Conservation (phyloP, 2,329 filamentous ascomycete species). For the Microcyclospora tardicrescens region DNA sequence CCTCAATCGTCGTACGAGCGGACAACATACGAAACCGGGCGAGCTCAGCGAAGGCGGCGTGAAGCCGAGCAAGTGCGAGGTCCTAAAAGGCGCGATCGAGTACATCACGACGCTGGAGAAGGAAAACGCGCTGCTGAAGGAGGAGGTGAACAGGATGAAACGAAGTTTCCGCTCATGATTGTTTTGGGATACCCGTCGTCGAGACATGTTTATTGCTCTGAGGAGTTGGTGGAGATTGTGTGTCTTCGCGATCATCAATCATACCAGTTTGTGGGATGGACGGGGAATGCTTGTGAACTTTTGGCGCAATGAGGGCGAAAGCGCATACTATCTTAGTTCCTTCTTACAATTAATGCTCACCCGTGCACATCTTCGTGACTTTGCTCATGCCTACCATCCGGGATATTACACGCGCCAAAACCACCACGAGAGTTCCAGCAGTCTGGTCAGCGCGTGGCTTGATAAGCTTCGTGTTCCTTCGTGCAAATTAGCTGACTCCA, state of each 20-base stretch:
- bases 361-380: no score
- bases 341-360: no score
- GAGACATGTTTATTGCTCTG: no score
- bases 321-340: background rate
- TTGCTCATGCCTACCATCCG: no score
- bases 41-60: slow-evolving; percentile 8
- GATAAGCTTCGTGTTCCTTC: no score
- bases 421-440: background rate
- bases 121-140: slow-evolving; percentile 16
- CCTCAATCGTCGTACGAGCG: slow-evolving; percentile 8
- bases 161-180: no score
- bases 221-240: no score
- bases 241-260: no score
- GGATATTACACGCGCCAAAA: no score
- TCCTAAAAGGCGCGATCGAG: slow-evolving; percentile 23
- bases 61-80: slow-evolving; percentile 26
- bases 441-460: no score
- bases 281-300: background rate
- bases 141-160: slow-evolving; percentile 5
- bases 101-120: slow-evolving; percentile 19
- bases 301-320: background rate
- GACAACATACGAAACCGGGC: slow-evolving; percentile 1
- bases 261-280: background rate
- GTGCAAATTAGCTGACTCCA: no score
- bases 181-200: no score